Evolutionary conservation across 768 basidiomycete species (phyloP).

Genomic region (Suillus americanus): DNA sequence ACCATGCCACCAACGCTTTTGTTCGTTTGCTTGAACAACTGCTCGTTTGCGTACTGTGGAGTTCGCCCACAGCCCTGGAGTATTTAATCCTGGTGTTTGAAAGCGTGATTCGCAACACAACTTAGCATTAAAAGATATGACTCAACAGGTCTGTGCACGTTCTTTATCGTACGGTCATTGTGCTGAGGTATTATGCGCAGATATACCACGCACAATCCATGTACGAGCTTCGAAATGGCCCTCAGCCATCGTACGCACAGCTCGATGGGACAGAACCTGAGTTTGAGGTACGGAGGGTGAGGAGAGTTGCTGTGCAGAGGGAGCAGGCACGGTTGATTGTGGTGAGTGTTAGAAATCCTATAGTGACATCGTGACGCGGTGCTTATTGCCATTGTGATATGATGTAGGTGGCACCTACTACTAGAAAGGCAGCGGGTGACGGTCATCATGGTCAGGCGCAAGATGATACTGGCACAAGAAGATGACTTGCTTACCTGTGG

Average conservation of each 20-base stretch:
- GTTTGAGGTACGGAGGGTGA: slow-evolving; percentile 26
- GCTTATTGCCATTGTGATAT: slow-evolving; percentile 6
- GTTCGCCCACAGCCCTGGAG: background rate
- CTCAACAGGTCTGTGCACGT: no score
- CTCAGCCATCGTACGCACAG: slow-evolving; percentile 8
- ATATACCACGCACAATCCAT: slow-evolving; percentile 13
- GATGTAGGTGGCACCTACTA: slow-evolving; percentile 28
- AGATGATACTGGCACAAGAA: slow-evolving; percentile 8
- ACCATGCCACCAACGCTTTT: background rate
- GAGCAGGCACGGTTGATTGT: slow-evolving; percentile 23
- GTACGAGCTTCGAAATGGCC: slow-evolving; percentile 13
- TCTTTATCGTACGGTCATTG: background rate
- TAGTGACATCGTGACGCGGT: background rate
- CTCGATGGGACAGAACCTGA: slow-evolving; percentile 12
- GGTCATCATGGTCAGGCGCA: slow-evolving; percentile 15
- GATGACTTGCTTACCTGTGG: slow-evolving; percentile 9
- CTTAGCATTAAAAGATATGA: no score
- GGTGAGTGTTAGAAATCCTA: slow-evolving; percentile 11
- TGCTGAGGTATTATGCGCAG: slow-evolving; percentile 11
- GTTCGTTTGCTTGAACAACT: background rate
- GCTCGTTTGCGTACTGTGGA: background rate
- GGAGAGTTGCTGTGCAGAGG: slow-evolving; percentile 17
- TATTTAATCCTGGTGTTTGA: background rate
- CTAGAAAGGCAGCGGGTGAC: slow-evolving; percentile 13
- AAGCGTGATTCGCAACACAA: background rate